These are phyloP conservation scores for Pythium brassicae DNA, from an alignment of 352 stramenopile genomes.

Conservation along the genomic window DNA sequence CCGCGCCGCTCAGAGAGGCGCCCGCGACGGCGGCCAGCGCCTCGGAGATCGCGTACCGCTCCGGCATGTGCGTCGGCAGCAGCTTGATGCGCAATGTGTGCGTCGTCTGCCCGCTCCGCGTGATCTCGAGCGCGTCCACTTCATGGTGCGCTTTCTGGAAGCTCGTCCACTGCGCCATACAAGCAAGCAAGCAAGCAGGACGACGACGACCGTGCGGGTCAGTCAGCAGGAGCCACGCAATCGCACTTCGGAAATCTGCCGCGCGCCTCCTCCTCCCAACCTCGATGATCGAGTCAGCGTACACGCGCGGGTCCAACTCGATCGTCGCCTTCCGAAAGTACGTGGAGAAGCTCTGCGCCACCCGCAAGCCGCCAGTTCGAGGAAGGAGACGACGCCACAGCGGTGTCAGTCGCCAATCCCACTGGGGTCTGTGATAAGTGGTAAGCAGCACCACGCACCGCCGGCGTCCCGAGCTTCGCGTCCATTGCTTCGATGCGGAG, in stretches of 20 bases:
- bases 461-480: slow-evolving; percentile 20
- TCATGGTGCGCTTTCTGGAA: slow-evolving; percentile 70
- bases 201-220: not conserved
- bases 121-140: slow-evolving; percentile 53
- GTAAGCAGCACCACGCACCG: slow-evolving; percentile 23
- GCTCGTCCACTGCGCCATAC: slow-evolving; percentile 50
- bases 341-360: slow-evolving; percentile 60
- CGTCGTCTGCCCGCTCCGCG: slow-evolving; percentile 37
- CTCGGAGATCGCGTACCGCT: slow-evolving; percentile 57
- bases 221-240: not conserved
- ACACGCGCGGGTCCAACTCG: slow-evolving; percentile 61
- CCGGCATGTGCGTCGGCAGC: slow-evolving; percentile 42
- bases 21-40: slow-evolving; percentile 33
- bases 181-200: not conserved
- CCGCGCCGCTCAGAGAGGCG: slow-evolving; percentile 34
- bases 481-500: slow-evolving; percentile 61
- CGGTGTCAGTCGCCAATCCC: not conserved
- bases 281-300: slow-evolving; percentile 67
- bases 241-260: not conserved
- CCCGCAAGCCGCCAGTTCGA: not conserved
- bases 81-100: slow-evolving; percentile 71
- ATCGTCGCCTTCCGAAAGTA: slow-evolving; percentile 78
- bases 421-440: too few species aligned
- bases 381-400: not conserved
- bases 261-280: too few species aligned